Evolutionary conservation across 2,329 filamentous ascomycete genomes (phyloP).

Genomic region (Neospermospora avenae): DNA sequence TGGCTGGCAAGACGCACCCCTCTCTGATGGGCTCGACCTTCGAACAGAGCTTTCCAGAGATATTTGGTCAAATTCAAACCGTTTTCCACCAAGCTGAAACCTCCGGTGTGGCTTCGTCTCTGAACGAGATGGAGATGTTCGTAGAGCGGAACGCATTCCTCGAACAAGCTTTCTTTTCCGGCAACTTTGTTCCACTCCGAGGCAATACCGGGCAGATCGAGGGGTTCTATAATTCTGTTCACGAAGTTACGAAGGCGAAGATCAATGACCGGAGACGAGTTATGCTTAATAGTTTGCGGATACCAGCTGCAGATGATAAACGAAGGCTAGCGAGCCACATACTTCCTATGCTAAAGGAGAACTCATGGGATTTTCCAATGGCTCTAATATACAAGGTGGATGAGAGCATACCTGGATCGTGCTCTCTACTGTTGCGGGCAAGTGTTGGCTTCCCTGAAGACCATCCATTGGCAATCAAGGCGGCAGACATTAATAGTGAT

Average conservation of each 20-base stretch:
- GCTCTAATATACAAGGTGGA: constrained; percentile 30
- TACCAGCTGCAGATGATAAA: constrained; percentile 11
- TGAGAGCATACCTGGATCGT: constrained; percentile 14
- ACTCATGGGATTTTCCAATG: constrained; percentile 30
- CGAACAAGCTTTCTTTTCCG: constrained; percentile 31
- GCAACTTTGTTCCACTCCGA: constrained; percentile 30
- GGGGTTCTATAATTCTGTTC: constrained; percentile 27
- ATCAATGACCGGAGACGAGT: constrained; percentile 24
- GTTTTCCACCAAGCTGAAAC: constrained; percentile 23
- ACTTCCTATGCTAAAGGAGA: constrained; percentile 24
- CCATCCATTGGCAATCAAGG: constrained; percentile 22
- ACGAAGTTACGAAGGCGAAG: constrained; percentile 28
- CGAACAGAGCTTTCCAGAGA: constrained; percentile 22
- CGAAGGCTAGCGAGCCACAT: constrained; percentile 18
- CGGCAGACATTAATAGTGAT: constrained; percentile 21
- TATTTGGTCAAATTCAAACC: constrained; percentile 18
- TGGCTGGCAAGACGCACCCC: constrained; percentile 27
- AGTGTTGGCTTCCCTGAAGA: constrained; percentile 26
- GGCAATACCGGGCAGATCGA: constrained; percentile 24
- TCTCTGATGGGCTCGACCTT: constrained; percentile 26
- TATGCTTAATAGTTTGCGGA: constrained; percentile 26
- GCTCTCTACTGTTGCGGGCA: constrained; percentile 15
- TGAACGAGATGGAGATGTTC: constrained; percentile 27
- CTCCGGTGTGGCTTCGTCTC: constrained; percentile 20
- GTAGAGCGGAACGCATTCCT: constrained; percentile 26